Base-by-base conservation (phyloP, 202 grass and related monocot species). In the Setaria italica region DNA sequence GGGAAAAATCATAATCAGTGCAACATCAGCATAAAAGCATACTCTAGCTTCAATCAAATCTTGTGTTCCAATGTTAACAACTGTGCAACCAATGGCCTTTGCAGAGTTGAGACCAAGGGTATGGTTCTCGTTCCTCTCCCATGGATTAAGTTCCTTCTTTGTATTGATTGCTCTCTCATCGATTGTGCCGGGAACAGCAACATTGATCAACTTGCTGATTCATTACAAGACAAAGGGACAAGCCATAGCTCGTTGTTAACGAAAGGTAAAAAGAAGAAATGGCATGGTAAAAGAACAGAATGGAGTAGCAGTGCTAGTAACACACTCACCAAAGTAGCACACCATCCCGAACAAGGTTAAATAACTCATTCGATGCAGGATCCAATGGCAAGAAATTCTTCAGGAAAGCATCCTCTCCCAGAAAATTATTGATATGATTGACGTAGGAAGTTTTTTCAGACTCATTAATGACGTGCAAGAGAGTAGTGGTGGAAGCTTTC, bases 111-210 rank as follows among this genome's bases (percentile, higher is more conserved):
- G 88, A 89, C 96, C 87, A 90, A 99, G 96, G 35, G 92, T 96
- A 84, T 96, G 93, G 64, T 99, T 99, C 88, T 99, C 96, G 7
- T 95, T 99, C 70, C 89, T 95, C 83, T 99, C 93, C 97, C 97
- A 99, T 50, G 97, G 97, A 46, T 99, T 99, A 35, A 83, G 88
- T 14, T 84, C 72, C 76, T 77, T 88, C 85, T 99, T 99, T 69
- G 90, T 99, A 80, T 99, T 99, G 63, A 99, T 96, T 58, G 97
- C 90, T 89, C 97, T 92, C 59, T 96, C 97, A 51, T 99, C 97
- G 66, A 99, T 99, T 50, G 97, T 96, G 33, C 97, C 91, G 37
- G 92, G 93, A 63, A 94, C 97, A 46, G 92, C 97, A 79, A 99
- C 90, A 88, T 99, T 99, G 75, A 99, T 99, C 86, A 99, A 82